These are phyloP conservation scores for Candida insectorum DNA, from an alignment of 805 yeast species.

Conservation along the genomic window DNA sequence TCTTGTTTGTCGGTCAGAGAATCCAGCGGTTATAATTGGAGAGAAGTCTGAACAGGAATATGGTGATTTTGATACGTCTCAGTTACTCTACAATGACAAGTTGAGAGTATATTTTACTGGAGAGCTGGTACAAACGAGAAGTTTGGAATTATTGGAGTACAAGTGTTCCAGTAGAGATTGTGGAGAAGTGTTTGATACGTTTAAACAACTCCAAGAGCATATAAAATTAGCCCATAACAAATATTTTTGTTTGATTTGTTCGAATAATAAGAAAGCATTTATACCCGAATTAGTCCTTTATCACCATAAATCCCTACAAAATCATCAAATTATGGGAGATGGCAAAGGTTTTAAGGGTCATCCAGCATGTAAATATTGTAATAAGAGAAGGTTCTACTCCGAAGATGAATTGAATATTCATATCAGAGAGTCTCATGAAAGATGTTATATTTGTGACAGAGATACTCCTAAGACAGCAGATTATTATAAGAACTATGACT, in stretches of 20 bases:
- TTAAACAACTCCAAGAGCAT: slow-evolving; percentile 64
- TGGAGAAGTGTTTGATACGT: slow-evolving; percentile 39
- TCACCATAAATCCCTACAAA: slow-evolving; percentile 57
- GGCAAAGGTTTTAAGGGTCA: slow-evolving; percentile 80
- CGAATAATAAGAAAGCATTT: slow-evolving; percentile 72
- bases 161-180: slow-evolving; percentile 51
- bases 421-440: slow-evolving; percentile 79
- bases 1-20: slow-evolving; percentile 78
- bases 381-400: slow-evolving; percentile 72
- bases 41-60: slow-evolving; percentile 37
- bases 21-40: slow-evolving; percentile 55
- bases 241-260: slow-evolving; percentile 72
- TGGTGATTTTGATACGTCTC: slow-evolving; percentile 29
- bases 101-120: slow-evolving; percentile 61
- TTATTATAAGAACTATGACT: slow-evolving; percentile 74
- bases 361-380: slow-evolving; percentile 82
- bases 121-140: slow-evolving; percentile 41
- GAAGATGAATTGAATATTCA: slow-evolving; percentile 83
- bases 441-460: slow-evolving; percentile 86
- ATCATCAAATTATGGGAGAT: slow-evolving; percentile 75
- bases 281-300: slow-evolving; percentile 65
- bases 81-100: slow-evolving; percentile 38
- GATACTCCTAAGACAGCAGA: slow-evolving; percentile 52
- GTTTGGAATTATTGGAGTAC: slow-evolving; percentile 50
- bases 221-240: slow-evolving; percentile 59